These are phyloP conservation scores for Xylaria sp. DNA, from an alignment of 2,329 filamentous ascomycete species.

Conservation along the genomic window DNA sequence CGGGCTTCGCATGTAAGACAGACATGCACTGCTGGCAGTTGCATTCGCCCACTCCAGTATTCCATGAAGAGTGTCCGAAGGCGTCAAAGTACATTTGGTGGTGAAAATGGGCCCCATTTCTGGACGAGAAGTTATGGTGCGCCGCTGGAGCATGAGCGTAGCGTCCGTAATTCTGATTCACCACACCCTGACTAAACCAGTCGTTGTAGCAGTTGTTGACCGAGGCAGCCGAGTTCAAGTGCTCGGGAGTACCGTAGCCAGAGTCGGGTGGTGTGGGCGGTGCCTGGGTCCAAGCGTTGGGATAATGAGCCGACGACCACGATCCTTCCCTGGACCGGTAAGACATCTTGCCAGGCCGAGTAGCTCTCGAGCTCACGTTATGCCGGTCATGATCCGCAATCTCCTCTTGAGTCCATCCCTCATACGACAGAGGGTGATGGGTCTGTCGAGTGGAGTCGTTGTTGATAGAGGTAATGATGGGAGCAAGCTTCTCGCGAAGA, in stretches of 20 bases:
- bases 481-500: slow-evolving; percentile 45
- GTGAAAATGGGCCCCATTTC: slow-evolving; percentile 37
- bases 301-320: slow-evolving; percentile 40
- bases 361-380: slow-evolving; percentile 38
- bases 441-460: slow-evolving; percentile 32
- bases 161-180: slow-evolving; percentile 31
- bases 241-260: slow-evolving; percentile 57
- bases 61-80: slow-evolving; percentile 48
- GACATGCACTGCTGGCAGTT: slow-evolving; percentile 44
- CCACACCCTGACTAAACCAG: slow-evolving; percentile 45
- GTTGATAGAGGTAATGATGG: slow-evolving; percentile 46
- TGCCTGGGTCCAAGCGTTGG: slow-evolving; percentile 36
- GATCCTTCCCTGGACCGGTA: slow-evolving; percentile 44
- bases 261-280: slow-evolving; percentile 57
- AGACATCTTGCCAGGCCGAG: slow-evolving; percentile 22
- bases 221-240: slow-evolving; percentile 50
- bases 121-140: slow-evolving; percentile 34
- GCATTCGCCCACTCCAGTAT: slow-evolving; percentile 46
- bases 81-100: slow-evolving; percentile 42
- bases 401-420: slow-evolving; percentile 50
- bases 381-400: slow-evolving; percentile 49
- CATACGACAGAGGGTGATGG: slow-evolving; percentile 36
- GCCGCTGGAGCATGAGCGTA: slow-evolving; percentile 41
- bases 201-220: slow-evolving; percentile 53
- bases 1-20: slow-evolving; percentile 39